Evolutionary conservation across 306 rosid genomes (phyloP).

Genomic region (Geum urbanum): DNA sequence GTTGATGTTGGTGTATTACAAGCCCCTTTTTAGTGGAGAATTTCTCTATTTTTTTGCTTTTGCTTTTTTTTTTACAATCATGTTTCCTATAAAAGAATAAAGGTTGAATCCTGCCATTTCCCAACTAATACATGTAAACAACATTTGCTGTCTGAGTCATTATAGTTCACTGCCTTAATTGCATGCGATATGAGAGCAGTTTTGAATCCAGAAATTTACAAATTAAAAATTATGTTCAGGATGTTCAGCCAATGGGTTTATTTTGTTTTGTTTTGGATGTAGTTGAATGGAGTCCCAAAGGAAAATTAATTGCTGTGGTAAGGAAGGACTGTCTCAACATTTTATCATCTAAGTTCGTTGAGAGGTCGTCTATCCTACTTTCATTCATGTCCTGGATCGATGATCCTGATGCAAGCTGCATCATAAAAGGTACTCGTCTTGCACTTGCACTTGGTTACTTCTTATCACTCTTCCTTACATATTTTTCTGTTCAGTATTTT

Average conservation of each 20-base stretch:
- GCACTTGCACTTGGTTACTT: not conserved
- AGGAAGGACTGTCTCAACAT: conserved; percentile 54
- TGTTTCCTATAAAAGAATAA: too few species aligned
- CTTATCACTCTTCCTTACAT: not conserved
- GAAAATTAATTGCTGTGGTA: conserved; percentile 71
- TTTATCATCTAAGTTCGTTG: conserved; percentile 61
- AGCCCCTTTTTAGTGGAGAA: too few species aligned
- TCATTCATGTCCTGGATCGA: conserved; percentile 42
- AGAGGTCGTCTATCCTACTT: conserved; percentile 45
- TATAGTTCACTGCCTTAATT: too few species aligned
- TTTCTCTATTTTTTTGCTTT: not conserved
- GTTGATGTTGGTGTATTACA: too few species aligned
- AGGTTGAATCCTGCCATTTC: not conserved
- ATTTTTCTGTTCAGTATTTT: not conserved
- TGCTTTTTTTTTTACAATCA: too few species aligned
- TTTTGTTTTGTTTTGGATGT: conserved; percentile 26
- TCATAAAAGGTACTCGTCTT: conserved; percentile 46
- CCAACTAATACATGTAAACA: not conserved
- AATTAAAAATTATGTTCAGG: not conserved
- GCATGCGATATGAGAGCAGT: not conserved
- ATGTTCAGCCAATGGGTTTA: conserved; percentile 4
- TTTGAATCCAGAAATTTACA: not conserved
- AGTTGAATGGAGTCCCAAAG: conserved; percentile 77
- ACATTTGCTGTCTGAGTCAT: too few species aligned
- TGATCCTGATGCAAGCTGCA: conserved; percentile 36